Evolutionary conservation across 495 filamentous ascomycete genomes (phyloP), one percentile per base, ranked within the genome.

Genomic region (Trichoderma gamsii): DNA sequence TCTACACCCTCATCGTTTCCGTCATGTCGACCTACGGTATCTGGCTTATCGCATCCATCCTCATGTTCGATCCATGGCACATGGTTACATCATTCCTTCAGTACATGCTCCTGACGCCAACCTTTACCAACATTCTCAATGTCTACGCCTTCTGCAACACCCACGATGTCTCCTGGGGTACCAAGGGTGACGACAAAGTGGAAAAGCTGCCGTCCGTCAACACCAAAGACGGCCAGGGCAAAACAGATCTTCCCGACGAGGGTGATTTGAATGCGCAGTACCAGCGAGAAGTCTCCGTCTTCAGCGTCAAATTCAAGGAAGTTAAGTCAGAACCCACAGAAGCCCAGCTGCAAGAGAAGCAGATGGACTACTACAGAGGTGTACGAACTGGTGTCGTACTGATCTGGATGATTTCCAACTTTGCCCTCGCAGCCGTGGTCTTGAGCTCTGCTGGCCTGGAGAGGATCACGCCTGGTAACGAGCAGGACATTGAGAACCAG

Each of bases 11-110:
- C 61, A 92, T 99, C 71, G 86, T 99, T 18, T 97, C 92, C 1
- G 85, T 97, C 70, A 83, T 88, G 41, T 95, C 93, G 3, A 99
- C 96, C 38, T 99, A 96, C 78, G 81, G 95, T 71, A 89, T 99
- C 74, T 99, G 93, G 88, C 88, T 99, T 65, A 76, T 98, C 49
- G 89, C 91, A 4, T 97, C 93, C 15, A 85, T 99, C 70, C 83
- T 98, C 71, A 98, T 98, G 87, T 88, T 99, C 78, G 96, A 99
- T 76, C 96, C 96, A 2, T 99, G 93, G 93, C 96, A 99, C 78
- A 97, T 99, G 91, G 85, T 97, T 80, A 99, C 95, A 35, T 91
- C 86, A 43, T 93, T 97, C 78, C 80, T 97, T 63, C 96, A 99
- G 86, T 99, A 99, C 77, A 88, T 99, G 68, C 87, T 98, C 46